phyloP scores from a whole-genome alignment of 257 asterid genomes.

The Avicennia marina region DNA sequence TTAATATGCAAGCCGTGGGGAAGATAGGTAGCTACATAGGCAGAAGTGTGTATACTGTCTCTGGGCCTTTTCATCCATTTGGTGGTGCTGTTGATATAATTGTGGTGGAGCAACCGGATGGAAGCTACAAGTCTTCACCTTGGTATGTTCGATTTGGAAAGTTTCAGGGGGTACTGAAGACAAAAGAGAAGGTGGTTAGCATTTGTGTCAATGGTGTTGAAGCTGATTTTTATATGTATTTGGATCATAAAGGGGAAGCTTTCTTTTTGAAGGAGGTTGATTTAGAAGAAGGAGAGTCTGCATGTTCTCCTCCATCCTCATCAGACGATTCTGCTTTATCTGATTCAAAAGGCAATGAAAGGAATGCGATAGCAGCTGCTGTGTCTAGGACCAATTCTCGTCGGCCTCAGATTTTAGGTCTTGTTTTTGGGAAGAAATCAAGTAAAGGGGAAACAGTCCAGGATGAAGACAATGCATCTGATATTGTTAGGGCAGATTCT shows the following conservation, averaged over 20 bases:
- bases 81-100: slow-evolving; percentile 98
- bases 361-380: slow-evolving; percentile 25
- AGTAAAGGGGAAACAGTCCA: slow-evolving; percentile 20
- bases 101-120: slow-evolving; percentile 88
- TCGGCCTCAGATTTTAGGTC: slow-evolving; percentile 50
- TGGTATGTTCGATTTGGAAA: slow-evolving; percentile 98
- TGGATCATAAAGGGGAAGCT: slow-evolving; percentile 88
- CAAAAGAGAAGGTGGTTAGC: slow-evolving; percentile 77
- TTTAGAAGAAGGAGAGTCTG: slow-evolving; percentile 35
- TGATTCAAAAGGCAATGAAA: slow-evolving; percentile 25
- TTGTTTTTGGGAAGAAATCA: slow-evolving; percentile 61
- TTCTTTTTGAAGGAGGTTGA: slow-evolving; percentile 71
- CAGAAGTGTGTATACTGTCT: slow-evolving; percentile 66
- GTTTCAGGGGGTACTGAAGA: slow-evolving; percentile 89
- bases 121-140: slow-evolving; percentile 88
- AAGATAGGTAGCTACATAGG: slow-evolving; percentile 76
- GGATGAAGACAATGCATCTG: slow-evolving; percentile 25
- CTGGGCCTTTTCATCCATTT: slow-evolving; percentile 95
- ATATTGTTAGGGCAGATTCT: slow-evolving; percentile 40
- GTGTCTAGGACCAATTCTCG: slow-evolving; percentile 43
- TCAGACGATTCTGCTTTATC: slow-evolving; percentile 40
- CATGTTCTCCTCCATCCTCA: slow-evolving; percentile 47
- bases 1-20: slow-evolving; percentile 87
- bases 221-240: slow-evolving; percentile 71
- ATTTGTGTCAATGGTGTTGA: slow-evolving; percentile 74